Conservation (phyloP, 2,329 filamentous ascomycete species). For the Pseudogymnoascus sp. region DNA sequence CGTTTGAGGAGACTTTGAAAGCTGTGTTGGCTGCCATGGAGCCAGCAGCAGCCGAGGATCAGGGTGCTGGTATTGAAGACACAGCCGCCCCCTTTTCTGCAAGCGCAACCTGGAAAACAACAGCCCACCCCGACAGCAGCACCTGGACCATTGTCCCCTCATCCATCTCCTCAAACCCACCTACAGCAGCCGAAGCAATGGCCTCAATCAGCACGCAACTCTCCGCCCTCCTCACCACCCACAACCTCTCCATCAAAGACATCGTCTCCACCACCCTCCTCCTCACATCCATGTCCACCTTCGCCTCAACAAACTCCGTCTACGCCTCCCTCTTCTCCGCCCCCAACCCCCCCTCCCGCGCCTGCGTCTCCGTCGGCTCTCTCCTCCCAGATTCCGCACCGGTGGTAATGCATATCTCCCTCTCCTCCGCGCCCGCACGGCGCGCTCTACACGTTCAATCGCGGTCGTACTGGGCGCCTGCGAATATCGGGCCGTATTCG, state of each 20-base stretch:
- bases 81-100: background rate
- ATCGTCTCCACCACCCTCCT: constrained; percentile 41
- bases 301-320: constrained; percentile 27
- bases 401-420: constrained; percentile 49
- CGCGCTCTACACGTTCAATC: constrained; percentile 80
- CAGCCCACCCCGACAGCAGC: background rate
- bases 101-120: background rate
- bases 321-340: constrained; percentile 67
- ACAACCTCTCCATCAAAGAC: constrained; percentile 16
- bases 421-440: constrained; percentile 29
- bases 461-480: constrained; percentile 92
- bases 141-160: background rate
- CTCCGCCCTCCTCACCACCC: background rate
- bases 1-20: constrained; percentile 36
- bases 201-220: background rate
- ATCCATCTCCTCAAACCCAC: constrained; percentile 16
- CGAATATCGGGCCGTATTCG: constrained; percentile 95
- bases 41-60: background rate
- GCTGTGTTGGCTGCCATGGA: background rate
- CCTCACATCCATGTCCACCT: constrained; percentile 1
- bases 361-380: constrained; percentile 71
- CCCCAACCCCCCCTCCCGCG: constrained; percentile 76
- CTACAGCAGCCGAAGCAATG: constrained; percentile 15
- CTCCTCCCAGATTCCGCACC: constrained; percentile 50
- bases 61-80: background rate